Evolutionary conservation across 2,329 filamentous ascomycete genomes (phyloP).

Genomic region (Endoconidiophora polonica): DNA sequence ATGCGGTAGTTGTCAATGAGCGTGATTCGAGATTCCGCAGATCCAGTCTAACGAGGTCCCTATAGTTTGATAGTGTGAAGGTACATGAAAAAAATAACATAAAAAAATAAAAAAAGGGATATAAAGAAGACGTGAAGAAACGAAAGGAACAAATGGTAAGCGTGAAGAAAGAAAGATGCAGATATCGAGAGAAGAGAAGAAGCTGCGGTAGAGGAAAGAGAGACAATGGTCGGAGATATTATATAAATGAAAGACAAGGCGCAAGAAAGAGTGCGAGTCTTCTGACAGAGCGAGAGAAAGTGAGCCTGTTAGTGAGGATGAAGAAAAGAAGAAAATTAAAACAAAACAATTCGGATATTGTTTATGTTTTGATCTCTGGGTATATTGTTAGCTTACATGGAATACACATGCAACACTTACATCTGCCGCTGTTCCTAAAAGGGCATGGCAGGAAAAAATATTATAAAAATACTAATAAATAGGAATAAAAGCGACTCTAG

Average conservation of each 20-base stretch:
- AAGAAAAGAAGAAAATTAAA: background rate
- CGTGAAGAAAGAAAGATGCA: slow-evolving; percentile 3
- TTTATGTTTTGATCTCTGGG: no score
- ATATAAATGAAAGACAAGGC: no score
- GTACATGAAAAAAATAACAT: background rate
- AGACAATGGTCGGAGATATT: background rate
- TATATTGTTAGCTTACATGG: no score
- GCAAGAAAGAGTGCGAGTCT: background rate
- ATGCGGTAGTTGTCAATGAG: slow-evolving; percentile 4
- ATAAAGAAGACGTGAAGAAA: slow-evolving; percentile 1
- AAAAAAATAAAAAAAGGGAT: slow-evolving; percentile 1
- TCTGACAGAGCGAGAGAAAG: background rate
- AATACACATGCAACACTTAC: no score
- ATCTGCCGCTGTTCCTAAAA: no score
- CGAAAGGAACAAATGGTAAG: slow-evolving; percentile 2
- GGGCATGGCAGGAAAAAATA: no score
- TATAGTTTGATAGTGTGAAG: slow-evolving; percentile 2
- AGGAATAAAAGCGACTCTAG: no score
- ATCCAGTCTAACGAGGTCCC: slow-evolving; percentile 6
- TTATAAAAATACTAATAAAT: no score
- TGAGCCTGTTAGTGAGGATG: background rate
- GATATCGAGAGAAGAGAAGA: background rate
- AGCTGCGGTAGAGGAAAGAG: slow-evolving; percentile 4
- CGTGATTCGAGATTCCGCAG: slow-evolving; percentile 9
- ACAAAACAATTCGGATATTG: background rate